phyloP scores from a whole-genome alignment of 2,329 filamentous ascomycete species.

The Fusarium sarcochroum region DNA sequence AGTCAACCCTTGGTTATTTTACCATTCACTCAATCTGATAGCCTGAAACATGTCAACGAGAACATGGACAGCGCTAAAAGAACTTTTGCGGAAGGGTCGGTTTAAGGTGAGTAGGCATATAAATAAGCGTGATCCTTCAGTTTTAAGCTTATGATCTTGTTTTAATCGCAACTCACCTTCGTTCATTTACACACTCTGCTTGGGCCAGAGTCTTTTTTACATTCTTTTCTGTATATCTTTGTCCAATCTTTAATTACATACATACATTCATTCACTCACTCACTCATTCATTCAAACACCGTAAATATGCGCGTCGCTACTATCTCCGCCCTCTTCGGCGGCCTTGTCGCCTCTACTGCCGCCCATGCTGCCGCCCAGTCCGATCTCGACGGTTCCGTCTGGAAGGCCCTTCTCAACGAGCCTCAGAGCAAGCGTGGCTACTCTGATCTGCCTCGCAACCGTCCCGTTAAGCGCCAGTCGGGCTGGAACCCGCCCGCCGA shows the following conservation, averaged over 20 bases:
- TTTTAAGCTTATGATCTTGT: neutral
- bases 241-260: neutral
- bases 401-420: slow-evolving; percentile 28
- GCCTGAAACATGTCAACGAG: neutral
- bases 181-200: slow-evolving; percentile 13
- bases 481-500: slow-evolving; percentile 38
- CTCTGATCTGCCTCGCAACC: slow-evolving; percentile 15
- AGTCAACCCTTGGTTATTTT: slow-evolving; percentile 3
- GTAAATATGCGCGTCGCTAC: slow-evolving; percentile 20
- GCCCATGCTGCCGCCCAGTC: slow-evolving; percentile 30
- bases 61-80: neutral
- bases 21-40: neutral
- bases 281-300: neutral
- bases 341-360: slow-evolving; percentile 16
- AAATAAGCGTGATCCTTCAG: neutral
- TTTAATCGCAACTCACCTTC: slow-evolving; percentile 6
- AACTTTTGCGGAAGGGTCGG: neutral
- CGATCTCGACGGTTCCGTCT: slow-evolving; percentile 37
- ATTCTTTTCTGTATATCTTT: slow-evolving; percentile 9
- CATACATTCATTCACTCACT: neutral
- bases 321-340: slow-evolving; percentile 6
- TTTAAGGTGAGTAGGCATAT: neutral
- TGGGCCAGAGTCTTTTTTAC: slow-evolving; percentile 9
- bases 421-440: slow-evolving; percentile 10
- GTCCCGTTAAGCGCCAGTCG: slow-evolving; percentile 35